Base-by-base conservation (phyloP, 805 yeast genomes). In the Candida anglica region DNA sequence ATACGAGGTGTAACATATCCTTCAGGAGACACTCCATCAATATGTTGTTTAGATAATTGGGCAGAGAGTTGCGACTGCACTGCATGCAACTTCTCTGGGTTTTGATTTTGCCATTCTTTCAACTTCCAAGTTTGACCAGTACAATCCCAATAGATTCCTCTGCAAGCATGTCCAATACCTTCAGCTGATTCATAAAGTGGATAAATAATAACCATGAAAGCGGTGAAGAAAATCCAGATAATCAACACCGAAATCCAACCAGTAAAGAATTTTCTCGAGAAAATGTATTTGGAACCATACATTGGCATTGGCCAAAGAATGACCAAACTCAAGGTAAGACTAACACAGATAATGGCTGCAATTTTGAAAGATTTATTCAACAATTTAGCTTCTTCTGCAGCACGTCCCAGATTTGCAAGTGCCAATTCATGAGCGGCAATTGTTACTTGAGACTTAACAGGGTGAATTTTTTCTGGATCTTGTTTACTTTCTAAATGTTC, bases 301-400 rank as follows among this genome's bases (percentile, higher is more conserved):
- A 88, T 81, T 44, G 96, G 96, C 87, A 87, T 84, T 49, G 96
- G 96, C 93, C 94, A 86, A 19, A 87, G 50, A 17, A 88, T 71
- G 20, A 87, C 60, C 32, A 87, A 62, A 30, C 81, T 68, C 6
- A 86, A 45, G 5, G 86, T 77, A 44, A 86, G 68, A 27, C 73
- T 60, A 2, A 75, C 56, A 53, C 89, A 82, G 26, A 84, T 62
- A 34, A 61, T 61, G 23, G 75, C 73, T 1, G 89, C 93, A 26
- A 63, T 60, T 46, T 73, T 79, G 31, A 85, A 72, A 6, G 86
- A 79, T 46, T 62, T 72, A 32, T 59, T 57, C 42, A 87, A 69
- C 7, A 66, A 55, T 5, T 50, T 63, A 32, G 70, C 65, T 41
- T 85, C 94, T 23, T 62, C 69, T n/a, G 62, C 69, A 30, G 50